phyloP scores from a whole-genome alignment of 2,329 filamentous ascomycete species.

The Lachnellula willkommii region DNA sequence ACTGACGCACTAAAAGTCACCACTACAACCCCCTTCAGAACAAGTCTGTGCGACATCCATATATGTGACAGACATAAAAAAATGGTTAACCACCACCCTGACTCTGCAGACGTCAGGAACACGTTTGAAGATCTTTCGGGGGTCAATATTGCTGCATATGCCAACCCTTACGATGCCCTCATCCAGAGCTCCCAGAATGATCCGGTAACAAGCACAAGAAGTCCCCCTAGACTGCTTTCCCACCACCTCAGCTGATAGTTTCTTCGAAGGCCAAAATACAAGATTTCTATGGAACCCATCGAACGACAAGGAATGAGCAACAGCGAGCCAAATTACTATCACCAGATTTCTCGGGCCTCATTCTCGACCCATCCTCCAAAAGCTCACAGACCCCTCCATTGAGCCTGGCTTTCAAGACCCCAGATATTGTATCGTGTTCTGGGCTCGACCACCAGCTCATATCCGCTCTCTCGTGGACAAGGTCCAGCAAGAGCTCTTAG shows the following conservation, averaged over 20 bases:
- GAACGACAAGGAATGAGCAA: constrained; percentile 67
- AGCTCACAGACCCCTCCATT: constrained; percentile 57
- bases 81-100: constrained; percentile 17
- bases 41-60: no score
- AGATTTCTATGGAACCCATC: constrained; percentile 61
- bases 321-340: constrained; percentile 71
- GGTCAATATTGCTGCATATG: constrained; percentile 25
- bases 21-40: no score
- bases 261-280: constrained; percentile 25
- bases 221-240: not conserved
- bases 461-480: constrained; percentile 61
- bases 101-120: constrained; percentile 26
- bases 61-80: not conserved
- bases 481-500: constrained; percentile 62
- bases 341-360: constrained; percentile 61
- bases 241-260: not conserved
- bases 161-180: constrained; percentile 32
- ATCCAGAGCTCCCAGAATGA: constrained; percentile 31
- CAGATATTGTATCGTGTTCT: constrained; percentile 79
- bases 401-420: constrained; percentile 68
- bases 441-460: constrained; percentile 74
- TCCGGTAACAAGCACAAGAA: constrained; percentile 21
- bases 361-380: constrained; percentile 69
- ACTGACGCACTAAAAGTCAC: no score
- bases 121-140: constrained; percentile 33